Evolutionary conservation across 306 rosid species (phyloP).

Genomic region (Castanospermum australe): DNA sequence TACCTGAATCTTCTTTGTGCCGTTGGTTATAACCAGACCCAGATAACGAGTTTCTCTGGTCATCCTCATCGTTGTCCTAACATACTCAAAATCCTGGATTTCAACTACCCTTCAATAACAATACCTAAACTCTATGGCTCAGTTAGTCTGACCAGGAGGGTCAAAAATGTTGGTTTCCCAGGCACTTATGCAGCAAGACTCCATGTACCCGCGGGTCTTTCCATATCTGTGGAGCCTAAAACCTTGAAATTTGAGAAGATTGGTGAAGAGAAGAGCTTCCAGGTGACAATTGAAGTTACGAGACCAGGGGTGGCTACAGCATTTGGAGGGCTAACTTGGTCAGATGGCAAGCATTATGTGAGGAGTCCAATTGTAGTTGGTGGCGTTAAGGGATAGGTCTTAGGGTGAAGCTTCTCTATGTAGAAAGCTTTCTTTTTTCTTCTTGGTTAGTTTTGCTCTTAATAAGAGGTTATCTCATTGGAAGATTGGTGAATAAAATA

Average conservation of each 20-base stretch:
- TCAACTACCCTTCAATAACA: slow-evolving; percentile 73
- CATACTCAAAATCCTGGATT: slow-evolving; percentile 38
- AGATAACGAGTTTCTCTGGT: slow-evolving; percentile 21
- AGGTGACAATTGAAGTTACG: slow-evolving; percentile 41
- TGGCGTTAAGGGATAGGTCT: slow-evolving; percentile 6
- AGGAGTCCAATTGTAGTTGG: slow-evolving; percentile 60
- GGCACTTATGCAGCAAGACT: slow-evolving; percentile 45
- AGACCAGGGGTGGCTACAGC: neutral
- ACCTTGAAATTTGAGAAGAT: slow-evolving; percentile 39
- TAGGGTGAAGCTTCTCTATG: neutral
- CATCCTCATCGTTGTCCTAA: slow-evolving; percentile 31
- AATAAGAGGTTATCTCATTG: neutral
- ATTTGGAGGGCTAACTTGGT: slow-evolving; percentile 59
- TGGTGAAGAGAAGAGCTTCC: slow-evolving; percentile 61
- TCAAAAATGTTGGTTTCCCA: slow-evolving; percentile 71
- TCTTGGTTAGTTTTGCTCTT: neutral
- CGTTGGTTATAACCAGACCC: slow-evolving; percentile 43
- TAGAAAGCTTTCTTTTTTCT: neutral
- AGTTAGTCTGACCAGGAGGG: slow-evolving; percentile 43
- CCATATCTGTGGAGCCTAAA: slow-evolving; percentile 45
- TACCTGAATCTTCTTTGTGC: slow-evolving; percentile 67
- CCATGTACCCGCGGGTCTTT: slow-evolving; percentile 38
- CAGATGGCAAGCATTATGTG: slow-evolving; percentile 60
- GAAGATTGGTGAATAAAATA: neutral
- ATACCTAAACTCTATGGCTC: slow-evolving; percentile 42